A percentile compares a stretch with the other conserved stretches of the same genome.
phyloP scores from a whole-genome alignment of 441 rosid species.

The Melastoma candidum region DNA sequence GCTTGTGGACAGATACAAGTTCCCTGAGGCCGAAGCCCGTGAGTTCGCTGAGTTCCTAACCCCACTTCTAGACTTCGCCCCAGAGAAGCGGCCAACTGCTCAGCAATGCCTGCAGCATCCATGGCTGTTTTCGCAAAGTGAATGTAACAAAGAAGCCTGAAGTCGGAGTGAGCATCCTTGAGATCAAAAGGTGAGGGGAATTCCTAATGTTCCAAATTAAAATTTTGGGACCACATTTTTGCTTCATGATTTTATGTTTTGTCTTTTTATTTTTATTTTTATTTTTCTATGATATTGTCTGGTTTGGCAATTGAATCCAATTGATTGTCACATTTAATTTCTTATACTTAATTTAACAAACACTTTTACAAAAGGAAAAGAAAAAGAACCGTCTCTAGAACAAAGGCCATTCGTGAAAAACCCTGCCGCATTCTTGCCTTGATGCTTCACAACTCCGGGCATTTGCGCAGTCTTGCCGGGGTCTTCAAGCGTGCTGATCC shows the following conservation, averaged over 20 bases:
- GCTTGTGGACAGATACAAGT: slow-evolving; percentile 60
- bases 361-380: too few relatives aligned
- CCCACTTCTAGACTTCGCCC: slow-evolving; percentile 73
- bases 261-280: too few relatives aligned
- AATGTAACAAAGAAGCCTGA: slow-evolving; percentile 23
- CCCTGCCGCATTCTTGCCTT: not conserved
- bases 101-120: slow-evolving; percentile 86
- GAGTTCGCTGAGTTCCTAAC: slow-evolving; percentile 67
- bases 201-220: not conserved
- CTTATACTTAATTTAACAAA: too few relatives aligned
- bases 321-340: too few relatives aligned
- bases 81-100: slow-evolving; percentile 92
- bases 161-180: slow-evolving; percentile 51
- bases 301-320: too few relatives aligned
- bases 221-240: too few relatives aligned
- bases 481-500: slow-evolving; percentile 41
- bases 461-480: slow-evolving; percentile 38
- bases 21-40: slow-evolving; percentile 56
- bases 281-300: too few relatives aligned
- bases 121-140: slow-evolving; percentile 49
- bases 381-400: too few relatives aligned
- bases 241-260: too few relatives aligned
- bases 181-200: slow-evolving; percentile 22
- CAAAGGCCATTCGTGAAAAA: too few relatives aligned
- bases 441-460: slow-evolving; percentile 14